Evolutionary conservation across 305 asterid genomes (phyloP), one percentile per base, ranked within the genome.

Genomic region (Plantago rigida): DNA sequence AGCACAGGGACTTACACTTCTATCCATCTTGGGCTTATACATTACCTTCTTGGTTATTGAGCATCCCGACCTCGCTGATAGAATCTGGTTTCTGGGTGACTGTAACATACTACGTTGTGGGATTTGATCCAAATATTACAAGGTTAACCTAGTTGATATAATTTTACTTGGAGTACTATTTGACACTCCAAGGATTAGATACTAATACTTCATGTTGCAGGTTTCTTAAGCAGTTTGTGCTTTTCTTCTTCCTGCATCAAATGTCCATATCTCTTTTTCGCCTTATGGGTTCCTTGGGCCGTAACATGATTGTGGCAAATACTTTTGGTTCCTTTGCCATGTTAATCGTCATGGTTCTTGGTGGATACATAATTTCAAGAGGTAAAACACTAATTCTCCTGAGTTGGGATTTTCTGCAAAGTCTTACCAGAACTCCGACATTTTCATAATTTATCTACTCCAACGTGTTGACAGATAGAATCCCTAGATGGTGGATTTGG

Each of bases 401-500:
- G 50, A 56, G 29, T 46, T 61, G 42, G 50, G 46, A 31, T 59
- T 69, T 53, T 24, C 53, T 59, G 53, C 45, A 58, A 61, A 31
- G 22, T 69, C 58, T 24, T 53, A 55, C 19, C 47, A 36, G 51
- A 54, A 51, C 50, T 19, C 53, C 10, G 44, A 29, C 39, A 48
- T 53, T 70, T 65, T 73, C 62, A 19, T 59, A 55, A 31, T 57
- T 57, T 36, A 56, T 59, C 69, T 61, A 68, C 41, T 71, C 58
- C 19, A 61, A 58, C 41, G 62, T 1, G 63, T 65, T 71, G 67
- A 61, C 94, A 92, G 98, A 86, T 80, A 78, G 93, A 72, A 84
- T 92, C 59, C 95, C 96, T 54, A 73, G 69, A 13, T 92, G 98
- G 98, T 92, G 96, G 96, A 88, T 86, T 41, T 92, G 98, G 98